phyloP scores from a whole-genome alignment of 2,329 filamentous ascomycete genomes.

The Chrysoporthe deuterocubensis region DNA sequence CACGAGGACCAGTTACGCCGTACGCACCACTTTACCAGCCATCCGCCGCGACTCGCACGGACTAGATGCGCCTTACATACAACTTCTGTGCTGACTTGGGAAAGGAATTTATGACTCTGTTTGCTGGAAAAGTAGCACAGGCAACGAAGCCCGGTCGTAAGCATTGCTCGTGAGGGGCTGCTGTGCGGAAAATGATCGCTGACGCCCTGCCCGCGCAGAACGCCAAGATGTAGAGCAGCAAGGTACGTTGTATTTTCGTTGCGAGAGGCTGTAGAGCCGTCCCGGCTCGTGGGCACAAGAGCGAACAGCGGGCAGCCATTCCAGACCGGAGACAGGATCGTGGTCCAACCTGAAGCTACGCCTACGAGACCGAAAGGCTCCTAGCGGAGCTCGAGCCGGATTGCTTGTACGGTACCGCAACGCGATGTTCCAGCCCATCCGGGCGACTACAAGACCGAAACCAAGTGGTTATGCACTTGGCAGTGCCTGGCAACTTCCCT shows the following conservation, averaged over 20 bases:
- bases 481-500: not conserved
- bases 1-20: conserved; percentile 67
- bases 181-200: not conserved
- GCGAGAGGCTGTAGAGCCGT: not conserved
- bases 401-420: no score
- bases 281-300: not conserved
- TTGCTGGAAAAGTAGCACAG: conserved; percentile 86
- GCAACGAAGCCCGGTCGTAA: conserved; percentile 56
- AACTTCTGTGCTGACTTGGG: conserved; percentile 12
- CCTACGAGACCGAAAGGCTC: not conserved
- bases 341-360: not conserved
- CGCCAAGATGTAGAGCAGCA: conserved; percentile 83
- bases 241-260: conserved; percentile 50
- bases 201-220: conserved; percentile 15
- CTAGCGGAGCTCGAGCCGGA: no score
- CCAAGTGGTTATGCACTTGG: not conserved
- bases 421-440: no score
- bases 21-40: conserved; percentile 13
- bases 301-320: not conserved
- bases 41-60: not conserved
- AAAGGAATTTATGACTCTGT: conserved; percentile 77
- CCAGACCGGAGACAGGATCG: not conserved
- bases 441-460: not conserved
- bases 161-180: not conserved
- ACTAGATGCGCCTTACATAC: no score